These are phyloP conservation scores for Fusarium napiforme DNA, from an alignment of 2,329 filamentous ascomycete genomes.

Conservation along the genomic window DNA sequence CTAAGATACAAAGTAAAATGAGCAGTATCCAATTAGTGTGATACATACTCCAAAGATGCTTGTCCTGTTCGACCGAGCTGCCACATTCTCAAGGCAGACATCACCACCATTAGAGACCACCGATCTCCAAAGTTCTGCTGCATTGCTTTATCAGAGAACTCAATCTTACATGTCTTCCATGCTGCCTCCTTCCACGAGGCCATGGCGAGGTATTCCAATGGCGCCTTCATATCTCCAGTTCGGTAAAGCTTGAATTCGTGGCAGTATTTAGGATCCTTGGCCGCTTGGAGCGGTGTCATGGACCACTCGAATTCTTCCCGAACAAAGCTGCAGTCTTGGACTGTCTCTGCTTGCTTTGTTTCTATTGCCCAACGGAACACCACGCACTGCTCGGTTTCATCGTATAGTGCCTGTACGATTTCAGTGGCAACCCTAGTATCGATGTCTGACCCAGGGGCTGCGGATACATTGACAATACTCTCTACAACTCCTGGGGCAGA, in stretches of 20 bases:
- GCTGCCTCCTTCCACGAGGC: conserved; percentile 35
- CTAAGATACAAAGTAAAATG: conserved; percentile 8
- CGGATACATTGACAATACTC: conserved; percentile 33
- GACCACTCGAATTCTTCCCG: conserved; percentile 35
- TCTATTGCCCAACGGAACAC: conserved; percentile 33
- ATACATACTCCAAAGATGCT: conserved; percentile 35
- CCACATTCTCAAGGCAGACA: conserved; percentile 36
- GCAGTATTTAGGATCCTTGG: conserved; percentile 25
- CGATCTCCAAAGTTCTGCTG: conserved; percentile 22
- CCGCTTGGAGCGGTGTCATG: conserved; percentile 23
- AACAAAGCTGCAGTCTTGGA: conserved; percentile 16
- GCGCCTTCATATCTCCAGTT: conserved; percentile 26
- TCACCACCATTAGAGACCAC: conserved; percentile 35
- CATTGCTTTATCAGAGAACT: conserved; percentile 22
- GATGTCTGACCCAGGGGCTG: conserved; percentile 16
- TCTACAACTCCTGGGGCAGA: conserved; percentile 24
- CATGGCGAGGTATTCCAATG: conserved; percentile 26
- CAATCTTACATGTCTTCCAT: conserved; percentile 36
- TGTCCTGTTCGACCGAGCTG: conserved; percentile 34
- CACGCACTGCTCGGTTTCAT: conserved; percentile 24
- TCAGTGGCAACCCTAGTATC: conserved; percentile 26
- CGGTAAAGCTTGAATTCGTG: conserved; percentile 37
- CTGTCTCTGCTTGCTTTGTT: conserved; percentile 13
- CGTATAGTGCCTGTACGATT: conserved; percentile 28
- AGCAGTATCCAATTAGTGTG: background rate